A percentile compares a stretch with the other conserved stretches of the same genome.
These are phyloP conservation scores for Starmerella vitae DNA, from an alignment of 805 yeast genomes.

Conservation along the genomic window DNA sequence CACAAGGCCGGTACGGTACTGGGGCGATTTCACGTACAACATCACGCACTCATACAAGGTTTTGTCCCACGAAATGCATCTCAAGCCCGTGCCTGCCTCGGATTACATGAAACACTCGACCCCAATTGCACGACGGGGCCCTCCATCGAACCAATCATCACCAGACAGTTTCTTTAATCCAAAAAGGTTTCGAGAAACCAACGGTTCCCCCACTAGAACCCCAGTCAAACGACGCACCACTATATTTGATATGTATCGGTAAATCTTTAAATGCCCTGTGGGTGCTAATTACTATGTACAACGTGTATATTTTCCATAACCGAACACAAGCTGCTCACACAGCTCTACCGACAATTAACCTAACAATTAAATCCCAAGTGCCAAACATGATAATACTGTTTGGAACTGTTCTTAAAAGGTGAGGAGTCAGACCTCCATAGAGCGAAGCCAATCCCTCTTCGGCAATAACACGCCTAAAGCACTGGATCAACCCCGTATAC, in stretches of 20 bases:
- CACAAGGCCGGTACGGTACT: no score
- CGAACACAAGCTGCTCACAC: neutral
- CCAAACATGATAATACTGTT: slow-evolving; percentile 98
- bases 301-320: neutral
- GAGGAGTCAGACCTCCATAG: slow-evolving; percentile 98
- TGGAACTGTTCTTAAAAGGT: slow-evolving; percentile 90
- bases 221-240: neutral
- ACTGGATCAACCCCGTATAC: slow-evolving; percentile 79
- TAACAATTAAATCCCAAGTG: slow-evolving; percentile 83
- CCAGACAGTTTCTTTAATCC: no score
- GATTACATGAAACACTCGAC: neutral
- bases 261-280: neutral
- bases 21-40: no score
- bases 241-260: neutral
- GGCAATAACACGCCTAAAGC: slow-evolving; percentile 68
- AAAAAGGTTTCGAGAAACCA: neutral
- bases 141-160: no score
- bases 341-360: slow-evolving; percentile 15
- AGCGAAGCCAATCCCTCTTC: slow-evolving; percentile 88
- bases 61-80: neutral
- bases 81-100: neutral
- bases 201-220: neutral
- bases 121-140: neutral
- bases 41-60: neutral
- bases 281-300: neutral